A percentile compares a stretch with the other conserved stretches of the same genome.
Evolutionary conservation across 2,329 filamentous ascomycete genomes (phyloP).

Genomic region (Clarireedia paspali): DNA sequence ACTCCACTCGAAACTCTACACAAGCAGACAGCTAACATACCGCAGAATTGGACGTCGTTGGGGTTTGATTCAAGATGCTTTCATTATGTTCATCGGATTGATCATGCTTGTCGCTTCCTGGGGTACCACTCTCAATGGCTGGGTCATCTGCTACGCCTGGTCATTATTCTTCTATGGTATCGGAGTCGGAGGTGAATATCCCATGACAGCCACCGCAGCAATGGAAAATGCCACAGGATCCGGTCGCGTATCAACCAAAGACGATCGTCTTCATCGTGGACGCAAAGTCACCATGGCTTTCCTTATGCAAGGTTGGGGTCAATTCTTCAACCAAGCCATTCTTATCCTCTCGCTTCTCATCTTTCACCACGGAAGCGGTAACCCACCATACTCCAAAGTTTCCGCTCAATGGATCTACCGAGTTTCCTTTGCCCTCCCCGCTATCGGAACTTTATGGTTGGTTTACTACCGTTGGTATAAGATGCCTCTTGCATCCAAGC

Average conservation of each 20-base stretch:
- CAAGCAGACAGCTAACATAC: conserved; percentile 1
- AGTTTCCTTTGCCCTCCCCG: conserved; percentile 84
- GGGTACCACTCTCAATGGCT: conserved; percentile 80
- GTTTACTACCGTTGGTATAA: conserved; percentile 94
- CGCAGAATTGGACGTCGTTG: conserved; percentile 81
- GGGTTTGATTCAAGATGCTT: conserved; percentile 91
- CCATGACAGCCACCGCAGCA: conserved; percentile 90
- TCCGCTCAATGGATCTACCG: conserved; percentile 87
- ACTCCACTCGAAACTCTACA: conserved; percentile 18
- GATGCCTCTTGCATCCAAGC: conserved; percentile 82
- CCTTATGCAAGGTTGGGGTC: conserved; percentile 97
- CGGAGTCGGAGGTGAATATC: conserved; percentile 79
- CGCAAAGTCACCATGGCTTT: conserved; percentile 94
- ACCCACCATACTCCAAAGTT: conserved; percentile 67
- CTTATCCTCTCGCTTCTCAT: conserved; percentile 81
- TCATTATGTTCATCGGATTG: conserved; percentile 90
- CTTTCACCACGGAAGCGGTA: conserved; percentile 60
- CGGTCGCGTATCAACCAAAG: conserved; percentile 80
- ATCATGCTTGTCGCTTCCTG: conserved; percentile 87
- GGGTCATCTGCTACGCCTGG: conserved; percentile 96
- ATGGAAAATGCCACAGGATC: conserved; percentile 87
- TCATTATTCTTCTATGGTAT: conserved; percentile 85
- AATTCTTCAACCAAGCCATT: conserved; percentile 87
- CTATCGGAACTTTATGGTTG: conserved; percentile 85
- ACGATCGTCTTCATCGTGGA: conserved; percentile 90